A percentile compares a stretch with the other conserved stretches of the same genome.
phyloP scores from a whole-genome alignment of 495 filamentous ascomycete species.

The Hypoxylon perforatum region DNA sequence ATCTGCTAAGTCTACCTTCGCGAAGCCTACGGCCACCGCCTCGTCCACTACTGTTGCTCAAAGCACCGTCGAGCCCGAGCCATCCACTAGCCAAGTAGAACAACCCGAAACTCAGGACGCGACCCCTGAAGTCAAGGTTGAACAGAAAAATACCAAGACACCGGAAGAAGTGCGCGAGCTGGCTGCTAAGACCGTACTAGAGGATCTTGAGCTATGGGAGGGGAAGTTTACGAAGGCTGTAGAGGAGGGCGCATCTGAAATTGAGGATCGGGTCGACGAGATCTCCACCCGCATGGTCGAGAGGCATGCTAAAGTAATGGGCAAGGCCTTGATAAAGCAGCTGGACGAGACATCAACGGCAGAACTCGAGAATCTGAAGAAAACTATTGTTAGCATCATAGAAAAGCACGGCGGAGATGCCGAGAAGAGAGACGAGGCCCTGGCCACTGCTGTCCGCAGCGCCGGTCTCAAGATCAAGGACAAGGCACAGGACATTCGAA shows the following conservation, averaged over 20 bases:
- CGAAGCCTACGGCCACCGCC: conserved; percentile 48
- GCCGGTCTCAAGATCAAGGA: conserved; percentile 82
- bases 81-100: conserved; percentile 8
- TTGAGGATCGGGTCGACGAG: conserved; percentile 76
- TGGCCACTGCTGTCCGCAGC: conserved; percentile 72
- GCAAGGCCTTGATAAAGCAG: conserved; percentile 72
- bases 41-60: conserved; percentile 25
- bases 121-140: conserved; percentile 21
- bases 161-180: conserved; percentile 56
- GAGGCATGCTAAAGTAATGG: conserved; percentile 61
- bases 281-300: conserved; percentile 68
- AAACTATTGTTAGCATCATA: conserved; percentile 71
- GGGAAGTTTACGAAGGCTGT: conserved; percentile 84
- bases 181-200: conserved; percentile 73
- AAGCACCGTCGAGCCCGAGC: conserved; percentile 13
- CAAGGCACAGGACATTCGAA: conserved; percentile 81
- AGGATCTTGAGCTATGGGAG: conserved; percentile 85
- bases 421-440: conserved; percentile 69
- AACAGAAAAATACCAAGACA: conserved; percentile 38
- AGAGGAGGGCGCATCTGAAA: conserved; percentile 81
- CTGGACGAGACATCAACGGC: conserved; percentile 72
- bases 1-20: conserved; percentile 43
- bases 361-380: conserved; percentile 74
- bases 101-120: conserved; percentile 4
- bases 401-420: conserved; percentile 55